These are phyloP conservation scores for Leccinum boreale DNA, from an alignment of 768 basidiomycete genomes.

Conservation along the genomic window DNA sequence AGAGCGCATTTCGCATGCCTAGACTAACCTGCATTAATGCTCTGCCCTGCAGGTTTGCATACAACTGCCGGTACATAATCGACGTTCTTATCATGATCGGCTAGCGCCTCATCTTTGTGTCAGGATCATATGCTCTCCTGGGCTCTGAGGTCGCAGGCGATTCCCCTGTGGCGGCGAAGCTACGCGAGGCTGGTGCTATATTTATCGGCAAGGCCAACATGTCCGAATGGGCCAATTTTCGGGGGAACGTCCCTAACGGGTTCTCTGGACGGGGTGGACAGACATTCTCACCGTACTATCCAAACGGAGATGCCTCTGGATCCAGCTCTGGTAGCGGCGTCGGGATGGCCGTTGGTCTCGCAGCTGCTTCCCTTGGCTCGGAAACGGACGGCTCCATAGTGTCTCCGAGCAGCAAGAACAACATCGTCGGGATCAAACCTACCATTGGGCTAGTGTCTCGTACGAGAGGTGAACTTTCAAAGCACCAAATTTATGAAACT, in stretches of 20 bases:
- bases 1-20: neutral
- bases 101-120: neutral
- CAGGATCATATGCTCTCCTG: conserved; percentile 35
- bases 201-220: conserved; percentile 43
- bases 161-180: conserved; percentile 26
- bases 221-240: conserved; percentile 44
- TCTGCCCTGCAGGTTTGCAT: conserved; percentile 30
- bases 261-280: conserved; percentile 49
- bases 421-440: conserved; percentile 42
- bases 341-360: conserved; percentile 40
- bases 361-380: conserved; percentile 41
- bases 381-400: conserved; percentile 52
- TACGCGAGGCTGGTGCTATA: conserved; percentile 34
- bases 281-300: conserved; percentile 40
- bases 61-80: conserved; percentile 33
- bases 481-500: neutral
- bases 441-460: conserved; percentile 41
- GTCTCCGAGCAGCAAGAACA: conserved; percentile 40
- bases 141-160: conserved; percentile 36
- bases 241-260: conserved; percentile 38
- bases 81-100: neutral
- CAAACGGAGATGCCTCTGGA: conserved; percentile 39
- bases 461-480: conserved; percentile 27
- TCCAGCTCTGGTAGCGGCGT: conserved; percentile 45
- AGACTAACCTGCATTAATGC: neutral